phyloP scores from a whole-genome alignment of 176 grass and related monocot species.

The Secale cereale region DNA sequence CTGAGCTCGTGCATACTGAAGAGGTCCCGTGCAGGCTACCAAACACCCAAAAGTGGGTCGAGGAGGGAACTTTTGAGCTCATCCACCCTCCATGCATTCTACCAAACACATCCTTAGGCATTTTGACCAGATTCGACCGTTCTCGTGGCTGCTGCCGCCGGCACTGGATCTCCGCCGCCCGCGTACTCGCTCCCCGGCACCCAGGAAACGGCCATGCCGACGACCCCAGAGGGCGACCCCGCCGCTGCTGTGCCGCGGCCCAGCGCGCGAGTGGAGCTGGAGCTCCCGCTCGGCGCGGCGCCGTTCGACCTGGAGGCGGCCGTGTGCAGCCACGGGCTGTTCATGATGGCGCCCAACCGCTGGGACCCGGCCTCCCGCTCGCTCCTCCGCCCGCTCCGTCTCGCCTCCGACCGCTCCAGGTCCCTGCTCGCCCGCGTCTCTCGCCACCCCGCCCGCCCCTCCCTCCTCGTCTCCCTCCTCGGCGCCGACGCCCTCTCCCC shows the following conservation, averaged over 20 bases:
- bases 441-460: constrained; percentile 32
- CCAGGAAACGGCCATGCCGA: neutral
- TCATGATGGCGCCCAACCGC: constrained; percentile 92
- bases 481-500: constrained; percentile 34
- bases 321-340: constrained; percentile 88
- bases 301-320: constrained; percentile 69
- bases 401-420: constrained; percentile 45
- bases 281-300: constrained; percentile 15
- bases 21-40: no score
- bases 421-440: constrained; percentile 49
- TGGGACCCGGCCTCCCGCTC: constrained; percentile 56
- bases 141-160: neutral
- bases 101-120: no score
- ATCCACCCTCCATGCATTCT: no score
- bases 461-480: constrained; percentile 54
- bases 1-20: no score
- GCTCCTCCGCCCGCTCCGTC: constrained; percentile 71
- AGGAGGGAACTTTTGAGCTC: no score
- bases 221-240: neutral
- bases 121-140: neutral
- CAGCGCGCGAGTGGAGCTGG: constrained; percentile 16
- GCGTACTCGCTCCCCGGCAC: neutral
- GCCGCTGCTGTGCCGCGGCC: neutral
- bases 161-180: neutral
- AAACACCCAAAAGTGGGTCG: no score